phyloP scores from a whole-genome alignment of 1,139 yeast species.

The Yamadazyma atmosphaerica region DNA sequence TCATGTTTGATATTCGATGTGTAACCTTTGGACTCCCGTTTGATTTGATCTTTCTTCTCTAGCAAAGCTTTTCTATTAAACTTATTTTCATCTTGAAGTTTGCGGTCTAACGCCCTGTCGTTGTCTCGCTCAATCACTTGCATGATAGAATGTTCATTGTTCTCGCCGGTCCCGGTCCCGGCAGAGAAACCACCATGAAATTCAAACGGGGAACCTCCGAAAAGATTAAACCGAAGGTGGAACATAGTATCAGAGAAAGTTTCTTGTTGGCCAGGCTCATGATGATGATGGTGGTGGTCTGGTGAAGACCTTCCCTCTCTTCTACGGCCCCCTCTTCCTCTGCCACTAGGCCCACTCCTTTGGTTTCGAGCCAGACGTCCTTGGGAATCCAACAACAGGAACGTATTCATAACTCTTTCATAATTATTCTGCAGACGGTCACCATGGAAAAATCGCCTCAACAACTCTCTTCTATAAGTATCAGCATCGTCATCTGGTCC shows the following conservation, averaged over 20 bases:
- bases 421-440: no score
- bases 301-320: no score
- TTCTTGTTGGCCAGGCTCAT: neutral
- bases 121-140: conserved; percentile 44
- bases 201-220: neutral
- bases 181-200: no score
- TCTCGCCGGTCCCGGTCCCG: conserved; percentile 4
- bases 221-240: neutral
- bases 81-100: conserved; percentile 31
- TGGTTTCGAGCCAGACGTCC: conserved; percentile 1
- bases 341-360: neutral
- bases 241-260: neutral
- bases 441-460: neutral
- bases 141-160: conserved; percentile 35
- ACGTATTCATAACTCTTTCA: neutral
- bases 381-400: neutral
- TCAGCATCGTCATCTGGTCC: neutral
- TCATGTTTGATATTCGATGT: conserved; percentile 38
- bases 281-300: neutral
- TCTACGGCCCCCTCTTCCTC: neutral
- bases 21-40: conserved; percentile 27
- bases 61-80: conserved; percentile 30
- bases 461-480: conserved; percentile 2
- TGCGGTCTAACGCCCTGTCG: conserved; percentile 34
- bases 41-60: conserved; percentile 29